Conservation (phyloP, 2,329 filamentous ascomycete species). For the Zasmidium cellare region DNA sequence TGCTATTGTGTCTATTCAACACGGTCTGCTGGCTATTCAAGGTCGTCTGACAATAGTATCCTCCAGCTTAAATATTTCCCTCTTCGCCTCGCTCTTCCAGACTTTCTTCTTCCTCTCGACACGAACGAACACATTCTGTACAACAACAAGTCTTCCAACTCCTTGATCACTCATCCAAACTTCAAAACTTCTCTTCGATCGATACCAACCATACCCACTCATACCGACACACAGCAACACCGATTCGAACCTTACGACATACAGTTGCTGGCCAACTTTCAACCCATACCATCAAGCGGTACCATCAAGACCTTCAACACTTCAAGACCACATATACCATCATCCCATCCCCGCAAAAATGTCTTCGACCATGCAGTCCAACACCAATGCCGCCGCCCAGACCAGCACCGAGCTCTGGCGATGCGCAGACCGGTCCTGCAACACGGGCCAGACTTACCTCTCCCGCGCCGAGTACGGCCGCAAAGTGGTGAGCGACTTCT, state of each 20-base stretch:
- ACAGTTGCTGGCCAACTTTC: too few species aligned
- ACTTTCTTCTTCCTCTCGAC: neutral
- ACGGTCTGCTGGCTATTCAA: neutral
- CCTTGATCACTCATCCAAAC: too few species aligned
- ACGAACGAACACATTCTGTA: neutral
- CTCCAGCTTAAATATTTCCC: neutral
- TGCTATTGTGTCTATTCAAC: neutral
- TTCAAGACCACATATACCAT: too few species aligned
- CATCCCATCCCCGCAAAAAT: too few species aligned
- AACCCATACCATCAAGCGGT: too few species aligned
- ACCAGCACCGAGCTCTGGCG: slow-evolving; percentile 6
- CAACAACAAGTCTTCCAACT: too few species aligned
- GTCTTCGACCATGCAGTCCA: too few species aligned
- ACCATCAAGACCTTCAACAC: too few species aligned
- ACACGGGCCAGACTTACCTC: slow-evolving; percentile 2
- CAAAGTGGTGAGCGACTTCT: slow-evolving; percentile 79
- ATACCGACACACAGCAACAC: too few species aligned
- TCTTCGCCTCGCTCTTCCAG: neutral
- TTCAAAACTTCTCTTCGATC: too few species aligned
- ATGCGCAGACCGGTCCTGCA: slow-evolving; percentile 20
- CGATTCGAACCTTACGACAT: too few species aligned
- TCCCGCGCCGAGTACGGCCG: slow-evolving; percentile 39
- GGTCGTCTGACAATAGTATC: slow-evolving; percentile 6
- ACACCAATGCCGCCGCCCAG: slow-evolving; percentile 1
- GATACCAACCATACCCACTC: too few species aligned